Base-by-base conservation (phyloP, 345 rosid species). In the Arabidopsis arenosa region DNA sequence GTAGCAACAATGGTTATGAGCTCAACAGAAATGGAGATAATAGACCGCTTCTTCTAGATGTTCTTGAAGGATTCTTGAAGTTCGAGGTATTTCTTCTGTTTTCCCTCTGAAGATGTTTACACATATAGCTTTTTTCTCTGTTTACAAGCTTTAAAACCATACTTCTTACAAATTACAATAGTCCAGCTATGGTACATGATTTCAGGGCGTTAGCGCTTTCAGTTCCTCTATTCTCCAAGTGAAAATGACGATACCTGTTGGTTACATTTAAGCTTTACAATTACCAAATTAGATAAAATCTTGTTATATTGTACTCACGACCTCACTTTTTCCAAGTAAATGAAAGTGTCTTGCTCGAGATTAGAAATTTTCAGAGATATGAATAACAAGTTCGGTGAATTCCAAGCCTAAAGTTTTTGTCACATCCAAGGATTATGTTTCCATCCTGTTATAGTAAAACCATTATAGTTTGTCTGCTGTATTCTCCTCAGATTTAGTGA, bases 61-160 rank as follows among this genome's bases (percentile, higher is more conserved):
- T 93, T 73, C 94, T 95, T 68, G 93, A 93, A 88, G 96, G 98
- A 36, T 95, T 93, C 81, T 79, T 93, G 81, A 93, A 90, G 80
- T 89, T 83, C 54, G 92, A 95, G 96, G 97, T 92, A 64, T 36
- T 49, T 10, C 30, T 73, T 17, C 54, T 66, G 54, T 33, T 55
- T 18, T 40, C 6, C 39, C 23, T 48, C 17, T 63, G 32, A 30
- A 69, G 54, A 36, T 65, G 48, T 69, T 28, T 53, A 18, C 10
- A 53, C 35, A 9, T 49, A 5, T 55, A 14, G 12, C 35, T 7
- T 32, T 41, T 35, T 56, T 21, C 57, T 64, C 47, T 73, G 47
- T 39, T 53, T 52, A 52, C 49, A 47, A 53, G 36, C 21, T 63
- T 49, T 51, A 28, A 35, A 41, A 30, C 10, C 37, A 32, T 13